Percentiles rank a stretch among this genome's conserved stretches.
These are phyloP conservation scores for Talaromyces borbonicus DNA, from an alignment of 495 filamentous ascomycete species.

Conservation along the genomic window DNA sequence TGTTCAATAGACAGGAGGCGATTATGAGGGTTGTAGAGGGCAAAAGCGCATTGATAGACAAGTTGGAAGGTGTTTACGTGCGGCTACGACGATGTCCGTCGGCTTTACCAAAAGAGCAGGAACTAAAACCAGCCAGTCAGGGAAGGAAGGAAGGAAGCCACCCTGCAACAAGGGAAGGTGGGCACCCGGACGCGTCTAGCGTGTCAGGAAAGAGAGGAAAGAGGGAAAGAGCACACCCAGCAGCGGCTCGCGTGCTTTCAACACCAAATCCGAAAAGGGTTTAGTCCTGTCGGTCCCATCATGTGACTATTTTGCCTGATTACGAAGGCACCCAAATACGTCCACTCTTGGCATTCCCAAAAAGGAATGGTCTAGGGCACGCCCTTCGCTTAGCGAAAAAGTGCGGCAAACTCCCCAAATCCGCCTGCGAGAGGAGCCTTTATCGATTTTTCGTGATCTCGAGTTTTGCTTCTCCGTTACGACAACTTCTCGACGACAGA, in stretches of 20 bases:
- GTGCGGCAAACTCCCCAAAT: slow-evolving; percentile 28
- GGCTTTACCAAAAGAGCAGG: too few species aligned
- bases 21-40: too few species aligned
- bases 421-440: slow-evolving; percentile 17
- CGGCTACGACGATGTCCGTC: too few species aligned
- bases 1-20: too few species aligned
- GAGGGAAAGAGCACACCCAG: neutral
- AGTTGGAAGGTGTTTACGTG: too few species aligned
- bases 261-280: too few species aligned
- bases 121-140: too few species aligned
- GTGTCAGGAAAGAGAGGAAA: too few species aligned
- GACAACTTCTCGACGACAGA: slow-evolving; percentile 40
- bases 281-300: too few species aligned
- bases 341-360: slow-evolving; percentile 5
- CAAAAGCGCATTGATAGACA: too few species aligned
- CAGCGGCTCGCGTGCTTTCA: neutral
- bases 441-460: slow-evolving; percentile 35
- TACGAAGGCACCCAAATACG: neutral
- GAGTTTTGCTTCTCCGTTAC: slow-evolving; percentile 33
- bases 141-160: neutral
- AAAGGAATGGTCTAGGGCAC: slow-evolving; percentile 5
- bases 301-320: neutral
- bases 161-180: neutral
- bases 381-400: slow-evolving; percentile 33
- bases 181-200: slow-evolving; percentile 9